Percentiles rank a stretch among this genome's conserved stretches.
phyloP scores from a whole-genome alignment of 768 basidiomycete genomes.

The Tephrocybe sp. region DNA sequence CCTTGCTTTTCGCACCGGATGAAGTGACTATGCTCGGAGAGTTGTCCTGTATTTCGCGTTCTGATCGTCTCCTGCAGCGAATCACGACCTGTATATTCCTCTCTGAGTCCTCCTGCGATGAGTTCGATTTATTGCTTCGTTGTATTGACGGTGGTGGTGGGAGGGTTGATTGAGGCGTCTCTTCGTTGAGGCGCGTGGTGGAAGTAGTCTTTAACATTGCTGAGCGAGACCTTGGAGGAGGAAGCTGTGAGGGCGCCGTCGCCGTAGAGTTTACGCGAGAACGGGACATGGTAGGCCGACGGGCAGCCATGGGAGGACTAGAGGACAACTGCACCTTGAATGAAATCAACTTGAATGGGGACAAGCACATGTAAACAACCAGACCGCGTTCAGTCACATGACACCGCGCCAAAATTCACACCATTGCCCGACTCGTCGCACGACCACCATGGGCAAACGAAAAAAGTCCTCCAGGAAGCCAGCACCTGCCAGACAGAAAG shows the following conservation, averaged over 20 bases:
- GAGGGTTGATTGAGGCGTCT: slow-evolving; percentile 11
- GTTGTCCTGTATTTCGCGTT: slow-evolving; percentile 79
- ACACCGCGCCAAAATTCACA: slow-evolving; percentile 8
- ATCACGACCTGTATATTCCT: slow-evolving; percentile 93
- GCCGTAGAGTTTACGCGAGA: slow-evolving; percentile 33
- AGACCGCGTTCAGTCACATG: slow-evolving; percentile 34
- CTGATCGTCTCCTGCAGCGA: slow-evolving; percentile 82
- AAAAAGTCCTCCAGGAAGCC: slow-evolving; percentile 89
- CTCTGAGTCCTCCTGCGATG: slow-evolving; percentile 48
- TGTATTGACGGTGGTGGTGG: slow-evolving; percentile 7
- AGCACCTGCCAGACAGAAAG: slow-evolving; percentile 59
- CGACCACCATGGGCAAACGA: slow-evolving; percentile 73
- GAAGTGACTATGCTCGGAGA: slow-evolving; percentile 87
- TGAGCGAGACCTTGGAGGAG: slow-evolving; percentile 45
- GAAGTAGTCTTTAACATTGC: slow-evolving; percentile 42
- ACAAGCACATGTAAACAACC: slow-evolving; percentile 17
- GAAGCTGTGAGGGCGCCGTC: slow-evolving; percentile 25
- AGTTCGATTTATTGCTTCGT: slow-evolving; percentile 18
- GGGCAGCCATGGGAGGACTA: slow-evolving; percentile 53
- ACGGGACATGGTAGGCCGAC: slow-evolving; percentile 54
- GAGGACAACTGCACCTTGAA: background rate
- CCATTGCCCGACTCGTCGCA: slow-evolving; percentile 4
- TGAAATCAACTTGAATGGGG: background rate
- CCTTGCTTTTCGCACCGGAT: slow-evolving; percentile 68
- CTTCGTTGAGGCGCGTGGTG: slow-evolving; percentile 27